Evolutionary conservation across 2,329 filamentous ascomycete genomes (phyloP).

Genomic region (Pseudogymnoascus sp.): DNA sequence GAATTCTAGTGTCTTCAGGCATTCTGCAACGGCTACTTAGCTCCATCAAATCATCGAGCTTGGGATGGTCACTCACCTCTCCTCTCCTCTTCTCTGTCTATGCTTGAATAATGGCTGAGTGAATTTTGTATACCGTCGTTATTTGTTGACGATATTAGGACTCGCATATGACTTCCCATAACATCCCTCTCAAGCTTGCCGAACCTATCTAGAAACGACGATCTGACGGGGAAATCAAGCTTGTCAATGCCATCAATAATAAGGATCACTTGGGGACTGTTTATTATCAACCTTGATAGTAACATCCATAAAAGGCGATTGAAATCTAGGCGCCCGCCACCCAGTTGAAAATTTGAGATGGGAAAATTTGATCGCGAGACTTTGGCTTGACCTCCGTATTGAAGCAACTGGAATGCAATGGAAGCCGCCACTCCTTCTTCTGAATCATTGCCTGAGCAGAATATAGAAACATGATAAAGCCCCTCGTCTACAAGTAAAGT

Average conservation of each 20-base stretch:
- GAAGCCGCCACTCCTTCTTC: neutral
- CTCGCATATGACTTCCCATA: neutral
- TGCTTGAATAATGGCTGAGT: neutral
- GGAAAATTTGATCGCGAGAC: neutral
- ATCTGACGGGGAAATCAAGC: neutral
- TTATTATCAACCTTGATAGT: neutral
- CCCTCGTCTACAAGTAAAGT: neutral
- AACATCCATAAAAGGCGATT: neutral
- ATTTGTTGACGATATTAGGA: neutral
- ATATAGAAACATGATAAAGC: neutral
- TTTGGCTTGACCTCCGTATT: neutral
- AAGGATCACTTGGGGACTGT: neutral
- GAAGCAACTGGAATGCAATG: neutral
- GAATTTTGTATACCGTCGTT: neutral
- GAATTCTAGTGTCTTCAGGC: neutral
- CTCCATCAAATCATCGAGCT: neutral
- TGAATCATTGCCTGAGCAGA: neutral
- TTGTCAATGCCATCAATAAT: neutral
- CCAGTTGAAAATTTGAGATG: neutral
- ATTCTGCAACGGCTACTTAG: neutral
- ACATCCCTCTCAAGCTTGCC: neutral
- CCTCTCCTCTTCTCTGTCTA: slow-evolving; percentile 8
- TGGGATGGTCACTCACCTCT: neutral
- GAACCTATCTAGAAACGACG: neutral
- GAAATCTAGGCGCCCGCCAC: neutral